Evolutionary conservation across 2,329 filamentous ascomycete species (phyloP), one percentile per base, ranked within the genome.

Genomic region (Sporothrix euskadiensis): DNA sequence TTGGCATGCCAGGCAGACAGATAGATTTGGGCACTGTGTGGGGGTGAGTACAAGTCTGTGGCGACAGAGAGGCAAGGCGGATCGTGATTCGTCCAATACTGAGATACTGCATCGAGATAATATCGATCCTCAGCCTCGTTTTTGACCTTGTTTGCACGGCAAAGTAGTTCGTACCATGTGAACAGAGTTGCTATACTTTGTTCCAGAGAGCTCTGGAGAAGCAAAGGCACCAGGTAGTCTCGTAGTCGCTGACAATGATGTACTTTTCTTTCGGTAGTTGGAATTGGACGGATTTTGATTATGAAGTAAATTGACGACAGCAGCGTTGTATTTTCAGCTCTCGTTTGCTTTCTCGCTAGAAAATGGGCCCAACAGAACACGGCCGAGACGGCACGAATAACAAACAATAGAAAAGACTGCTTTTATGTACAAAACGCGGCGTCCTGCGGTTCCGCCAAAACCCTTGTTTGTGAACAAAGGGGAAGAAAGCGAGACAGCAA

Each of bases 1-100:
- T 54, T 69, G 47, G 47, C 47, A 69, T 69, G 16, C 47, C 22
- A 69, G 66, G 66, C 66, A 69, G 66, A 69, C 66, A 69, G 47
- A 35, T 68, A 52, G 32, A 68, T 3, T n/a, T 44, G 39, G 30
- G 61, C 39, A 41, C 61, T 16, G 61, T 65, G 35, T 63, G 12
- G n/a, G 56, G 52, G 52, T 22, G 22, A 19, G 56, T 59, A 41
- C 32, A 10, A 63, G 10, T 26, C 35, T 2, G 35, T 41, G 59
- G 59, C 59, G 39, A 63, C 35, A 7, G 39, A 61, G 26, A 19
- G 22, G 12, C 54, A 57, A 57, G 30, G n/a, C 30, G 35, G 12
- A 59, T 16, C 5, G 30, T 35, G 30, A 39, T n/a, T 35, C 56
- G 16, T 32, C 26, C 2, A 6, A 19, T 2, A 19, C 44, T 49